Conservation (phyloP, 768 basidiomycete genomes). For the Pleurotus tuber-regium region DNA sequence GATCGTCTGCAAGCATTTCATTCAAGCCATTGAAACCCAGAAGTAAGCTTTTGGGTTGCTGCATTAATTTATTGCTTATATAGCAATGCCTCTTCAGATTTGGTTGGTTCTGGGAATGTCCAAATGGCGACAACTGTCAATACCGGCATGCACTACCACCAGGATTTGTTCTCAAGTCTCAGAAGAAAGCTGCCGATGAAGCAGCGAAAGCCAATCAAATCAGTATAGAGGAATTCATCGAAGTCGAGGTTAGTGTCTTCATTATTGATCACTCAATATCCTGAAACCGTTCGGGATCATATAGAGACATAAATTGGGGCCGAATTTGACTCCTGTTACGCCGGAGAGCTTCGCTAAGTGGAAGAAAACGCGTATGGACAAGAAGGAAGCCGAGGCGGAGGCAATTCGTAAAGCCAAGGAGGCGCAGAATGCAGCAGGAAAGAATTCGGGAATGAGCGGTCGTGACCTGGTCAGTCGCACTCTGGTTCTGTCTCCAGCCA, state of each 20-base stretch:
- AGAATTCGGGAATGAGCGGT: conserved; percentile 91
- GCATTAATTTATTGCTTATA: neutral
- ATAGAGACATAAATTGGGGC: conserved; percentile 91
- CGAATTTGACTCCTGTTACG: conserved; percentile 91
- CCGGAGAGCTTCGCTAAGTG: conserved; percentile 87
- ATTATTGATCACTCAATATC: conserved; percentile 6
- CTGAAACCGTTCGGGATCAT: neutral
- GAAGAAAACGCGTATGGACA: conserved; percentile 95
- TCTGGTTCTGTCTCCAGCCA: too few relatives aligned
- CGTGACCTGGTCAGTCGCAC: conserved; percentile 75
- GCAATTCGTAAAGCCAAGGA: conserved; percentile 82
- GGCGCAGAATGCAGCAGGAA: conserved; percentile 78
- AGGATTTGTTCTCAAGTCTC: conserved; percentile 93
- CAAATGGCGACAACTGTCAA: conserved; percentile 85
- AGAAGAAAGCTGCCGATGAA: conserved; percentile 88
- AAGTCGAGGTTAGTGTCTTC: conserved; percentile 74
- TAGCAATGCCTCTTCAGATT: conserved; percentile 40
- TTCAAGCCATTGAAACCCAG: conserved; percentile 91
- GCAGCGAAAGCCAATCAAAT: conserved; percentile 88
- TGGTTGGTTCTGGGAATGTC: conserved; percentile 97
- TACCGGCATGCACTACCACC: conserved; percentile 95
- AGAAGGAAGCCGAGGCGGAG: conserved; percentile 90
- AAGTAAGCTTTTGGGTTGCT: conserved; percentile 46
- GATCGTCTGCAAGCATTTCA: conserved; percentile 98
- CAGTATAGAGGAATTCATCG: conserved; percentile 94